Percentiles rank a stretch among this genome's conserved stretches.
Evolutionary conservation across 345 rosid species (phyloP).

Genomic region (Acer campestre): DNA sequence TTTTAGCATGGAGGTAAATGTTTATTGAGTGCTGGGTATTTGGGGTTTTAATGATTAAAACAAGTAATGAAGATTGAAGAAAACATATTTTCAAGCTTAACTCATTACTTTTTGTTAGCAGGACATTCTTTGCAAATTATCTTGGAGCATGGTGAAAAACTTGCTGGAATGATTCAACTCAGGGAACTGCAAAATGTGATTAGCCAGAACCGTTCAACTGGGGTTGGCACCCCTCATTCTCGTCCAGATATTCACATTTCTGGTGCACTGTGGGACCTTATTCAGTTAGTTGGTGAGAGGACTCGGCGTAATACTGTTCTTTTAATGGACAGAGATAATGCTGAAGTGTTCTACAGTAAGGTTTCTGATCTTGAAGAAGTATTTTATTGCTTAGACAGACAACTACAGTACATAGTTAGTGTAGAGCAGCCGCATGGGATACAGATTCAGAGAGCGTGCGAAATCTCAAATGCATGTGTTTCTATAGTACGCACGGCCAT

Average conservation of each 20-base stretch:
- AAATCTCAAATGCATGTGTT: slow-evolving; percentile 77
- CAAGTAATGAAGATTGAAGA: background rate
- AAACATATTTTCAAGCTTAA: slow-evolving; percentile 3
- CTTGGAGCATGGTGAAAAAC: slow-evolving; percentile 95
- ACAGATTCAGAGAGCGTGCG: slow-evolving; percentile 76
- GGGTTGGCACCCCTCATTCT: slow-evolving; percentile 39
- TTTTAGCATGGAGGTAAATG: background rate
- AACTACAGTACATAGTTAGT: slow-evolving; percentile 67
- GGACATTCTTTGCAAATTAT: slow-evolving; percentile 76
- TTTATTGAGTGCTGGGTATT: background rate
- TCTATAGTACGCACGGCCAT: slow-evolving; percentile 60
- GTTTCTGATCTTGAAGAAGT: slow-evolving; percentile 88
- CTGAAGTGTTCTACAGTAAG: slow-evolving; percentile 94
- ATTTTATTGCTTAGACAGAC: slow-evolving; percentile 73
- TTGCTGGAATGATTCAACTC: slow-evolving; percentile 84
- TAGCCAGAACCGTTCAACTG: slow-evolving; percentile 63
- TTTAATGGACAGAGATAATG: slow-evolving; percentile 95
- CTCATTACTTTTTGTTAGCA: slow-evolving; percentile 33
- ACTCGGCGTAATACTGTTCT: slow-evolving; percentile 85
- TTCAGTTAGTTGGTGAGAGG: slow-evolving; percentile 88
- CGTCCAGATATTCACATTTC: slow-evolving; percentile 55
- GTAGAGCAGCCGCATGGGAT: slow-evolving; percentile 51
- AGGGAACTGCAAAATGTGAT: slow-evolving; percentile 75
- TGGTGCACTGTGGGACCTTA: slow-evolving; percentile 90
- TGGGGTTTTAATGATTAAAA: background rate